Evolutionary conservation across 805 yeast genomes (phyloP), one percentile per base, ranked within the genome.

Genomic region (Diddensiella transvaalensis): DNA sequence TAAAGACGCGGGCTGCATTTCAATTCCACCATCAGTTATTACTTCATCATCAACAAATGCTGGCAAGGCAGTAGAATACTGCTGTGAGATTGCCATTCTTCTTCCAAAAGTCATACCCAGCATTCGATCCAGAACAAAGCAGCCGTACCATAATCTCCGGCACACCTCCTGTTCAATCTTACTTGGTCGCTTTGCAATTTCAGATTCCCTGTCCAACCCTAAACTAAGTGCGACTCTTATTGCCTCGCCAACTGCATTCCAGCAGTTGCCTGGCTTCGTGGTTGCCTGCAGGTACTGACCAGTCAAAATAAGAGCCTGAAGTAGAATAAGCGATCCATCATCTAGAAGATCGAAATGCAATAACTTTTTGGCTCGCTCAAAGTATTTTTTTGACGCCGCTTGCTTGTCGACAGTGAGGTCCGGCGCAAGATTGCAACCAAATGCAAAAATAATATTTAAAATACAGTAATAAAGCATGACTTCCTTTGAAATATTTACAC

Each of bases 211-310:
- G 26, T 55, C 48, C 23, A 74, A 44, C 0, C 78, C 78, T 22
- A 71, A 51, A 0, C 73, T 60, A 57, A 71, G 76, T 0, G 75
- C 76, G 55, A 68, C 61, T 23, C 76, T 60, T 13, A 74, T 70
- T 0, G 77, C 70, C 15, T 56, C 53, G 3, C 76, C 75, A 21
- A 73, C 54, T 50, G 67, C 65, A 19, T 73, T 62, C 78, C 78
- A 74, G 17, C 77, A 71, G 22, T 49, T 54, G 8, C 56, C 53
- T 49, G 58, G 56, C 33, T 55, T 35, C 10, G 53, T 49, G 21
- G 57, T 52, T 22, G 58, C 58, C 44, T 58, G 60, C 26, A 60
- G 45, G 40, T 48, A 59, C 42, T 57, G 57, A 21, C 62, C 57
- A 8, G 52, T 51, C 35, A 60, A 26, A 22, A 56, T 45, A 22